A percentile compares a stretch with the other conserved stretches of the same genome.
These are phyloP conservation scores for Pseudonitzschia multiseries DNA, from an alignment of 108 stramenopile genomes.

Conservation along the genomic window DNA sequence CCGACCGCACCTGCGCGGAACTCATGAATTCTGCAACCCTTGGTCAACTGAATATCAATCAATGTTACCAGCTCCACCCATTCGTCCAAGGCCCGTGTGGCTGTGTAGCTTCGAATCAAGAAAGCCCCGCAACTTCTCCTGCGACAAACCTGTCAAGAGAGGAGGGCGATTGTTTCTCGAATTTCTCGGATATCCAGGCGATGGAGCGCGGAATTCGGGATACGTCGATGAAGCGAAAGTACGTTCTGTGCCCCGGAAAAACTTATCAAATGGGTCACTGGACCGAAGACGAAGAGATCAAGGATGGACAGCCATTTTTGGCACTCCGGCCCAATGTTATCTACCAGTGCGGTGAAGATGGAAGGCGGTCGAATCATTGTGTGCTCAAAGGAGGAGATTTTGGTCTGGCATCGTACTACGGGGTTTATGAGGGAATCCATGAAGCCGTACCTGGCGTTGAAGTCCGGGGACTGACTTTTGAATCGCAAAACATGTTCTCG, in stretches of 20 bases:
- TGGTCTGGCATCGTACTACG: slow-evolving; percentile 27
- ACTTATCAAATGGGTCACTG: slow-evolving; percentile 28
- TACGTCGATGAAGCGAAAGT: slow-evolving; percentile 17
- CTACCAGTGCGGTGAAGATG: slow-evolving; percentile 45
- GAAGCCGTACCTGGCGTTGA: slow-evolving; percentile 30
- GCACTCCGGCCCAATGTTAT: slow-evolving; percentile 34
- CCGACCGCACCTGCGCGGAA: slow-evolving; percentile 21
- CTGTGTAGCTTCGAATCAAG: background rate
- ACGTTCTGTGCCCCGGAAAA: slow-evolving; percentile 31
- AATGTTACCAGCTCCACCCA: slow-evolving; percentile 21
- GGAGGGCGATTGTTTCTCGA: slow-evolving; percentile 23
- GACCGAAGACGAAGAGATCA: slow-evolving; percentile 16
- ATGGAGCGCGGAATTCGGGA: slow-evolving; percentile 23
- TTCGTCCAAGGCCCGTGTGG: slow-evolving; percentile 21
- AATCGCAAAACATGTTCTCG: slow-evolving; percentile 16
- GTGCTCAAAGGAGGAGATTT: slow-evolving; percentile 39
- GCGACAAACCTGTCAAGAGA: background rate
- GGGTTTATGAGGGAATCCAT: slow-evolving; percentile 22
- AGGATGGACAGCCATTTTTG: slow-evolving; percentile 35
- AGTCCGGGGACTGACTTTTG: slow-evolving; percentile 39
- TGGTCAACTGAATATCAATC: slow-evolving; percentile 14
- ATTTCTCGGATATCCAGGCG: slow-evolving; percentile 20
- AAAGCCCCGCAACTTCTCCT: background rate
- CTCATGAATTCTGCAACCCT: slow-evolving; percentile 4
- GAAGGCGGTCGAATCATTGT: slow-evolving; percentile 36